Percentiles rank a stretch among this genome's conserved stretches.
These are phyloP conservation scores for Candolleomyces eurysporus DNA, from an alignment of 768 basidiomycete genomes.

Conservation along the genomic window DNA sequence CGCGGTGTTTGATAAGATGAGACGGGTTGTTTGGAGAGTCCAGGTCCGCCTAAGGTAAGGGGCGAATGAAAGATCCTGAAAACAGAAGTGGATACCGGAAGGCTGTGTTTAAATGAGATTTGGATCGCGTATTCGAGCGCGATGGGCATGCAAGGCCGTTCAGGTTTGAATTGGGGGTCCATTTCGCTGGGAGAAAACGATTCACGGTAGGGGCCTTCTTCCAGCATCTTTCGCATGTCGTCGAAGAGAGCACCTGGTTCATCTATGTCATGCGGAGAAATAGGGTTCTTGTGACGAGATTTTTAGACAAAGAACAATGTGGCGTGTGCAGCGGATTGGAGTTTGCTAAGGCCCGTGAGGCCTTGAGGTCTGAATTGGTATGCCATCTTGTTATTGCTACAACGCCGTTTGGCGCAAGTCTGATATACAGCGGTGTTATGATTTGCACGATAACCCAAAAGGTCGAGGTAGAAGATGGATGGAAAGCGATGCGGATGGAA, in stretches of 20 bases:
- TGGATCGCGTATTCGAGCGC: neutral
- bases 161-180: neutral
- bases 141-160: neutral
- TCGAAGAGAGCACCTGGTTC: too few species aligned
- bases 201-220: too few species aligned
- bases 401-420: neutral
- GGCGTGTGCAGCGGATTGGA: neutral
- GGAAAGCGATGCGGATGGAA: neutral
- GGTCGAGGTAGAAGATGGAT: neutral
- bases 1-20: constrained; percentile 1
- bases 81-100: neutral
- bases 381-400: neutral
- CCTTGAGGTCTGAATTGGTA: neutral
- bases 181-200: neutral
- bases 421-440: neutral
- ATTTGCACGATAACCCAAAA: neutral
- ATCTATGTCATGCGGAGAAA: too few species aligned
- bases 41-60: neutral
- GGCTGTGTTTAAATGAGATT: neutral
- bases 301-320: too few species aligned
- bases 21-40: neutral
- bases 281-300: too few species aligned
- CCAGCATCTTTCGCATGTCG: too few species aligned
- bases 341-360: neutral
- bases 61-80: neutral